Base-by-base conservation (phyloP, 257 asterid genomes). In the Capsicum chinense region DNA sequence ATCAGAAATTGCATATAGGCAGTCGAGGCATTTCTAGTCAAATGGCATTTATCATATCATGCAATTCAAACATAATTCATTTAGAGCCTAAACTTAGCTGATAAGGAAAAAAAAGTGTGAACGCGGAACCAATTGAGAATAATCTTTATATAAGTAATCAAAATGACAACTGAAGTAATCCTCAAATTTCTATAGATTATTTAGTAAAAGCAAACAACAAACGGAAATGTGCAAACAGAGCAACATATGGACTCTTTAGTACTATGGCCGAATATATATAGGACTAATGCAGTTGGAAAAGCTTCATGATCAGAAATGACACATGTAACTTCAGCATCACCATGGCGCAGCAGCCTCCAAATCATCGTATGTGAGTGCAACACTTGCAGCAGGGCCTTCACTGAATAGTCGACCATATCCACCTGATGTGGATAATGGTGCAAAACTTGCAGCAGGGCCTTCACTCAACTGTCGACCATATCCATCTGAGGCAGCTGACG, bases 381-480 rank as follows among this genome's bases (percentile, higher is more conserved):
- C 47, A 33, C 80, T 74, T 12, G 60, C 81, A 4, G 26, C 48
- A 76, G 63, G 81, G 26, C 81, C 81, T 76, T 76, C 81, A 52
- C 81, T 76, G 26, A 52, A 26, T 21, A 52, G 81, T 50, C 81
- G 63, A 14, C 81, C 81, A 76, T 76, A 52, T 39, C 44, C 44
- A 39, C 5, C 44, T 39, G 44, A 39, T 3, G 44, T 4, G 44
- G 44, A 3, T 39, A 39, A 39, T 39, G 44, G 44, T 39, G 44
- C 81, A 78, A 14, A 19, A 33, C 69, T 63, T 21, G 42, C 73
- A 3, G 73, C 48, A 33, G 48, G 73, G 48, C 73, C 73, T 66
- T 66, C 73, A 35, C 73, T 66, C n/a, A 35, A 13, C 73, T 66
- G 73, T 26, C 73, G 73, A 14, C 73, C 73, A 66, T 66, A 66